Evolutionary conservation across 1,139 yeast species (phyloP).

Genomic region (Scheffersomyces segobiensis): DNA sequence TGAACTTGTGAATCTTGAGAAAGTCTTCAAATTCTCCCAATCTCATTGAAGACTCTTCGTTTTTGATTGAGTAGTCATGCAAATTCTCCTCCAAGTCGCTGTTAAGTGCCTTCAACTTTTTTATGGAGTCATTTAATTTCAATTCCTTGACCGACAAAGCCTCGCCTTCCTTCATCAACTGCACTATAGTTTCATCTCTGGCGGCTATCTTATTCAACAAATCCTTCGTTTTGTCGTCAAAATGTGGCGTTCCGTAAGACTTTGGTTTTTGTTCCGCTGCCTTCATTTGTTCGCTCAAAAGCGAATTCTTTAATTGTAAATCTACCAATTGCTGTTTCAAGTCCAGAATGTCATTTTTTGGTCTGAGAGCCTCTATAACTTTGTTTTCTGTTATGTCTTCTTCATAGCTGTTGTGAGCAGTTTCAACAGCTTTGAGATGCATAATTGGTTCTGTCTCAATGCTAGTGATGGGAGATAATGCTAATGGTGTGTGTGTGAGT

Average conservation of each 20-base stretch:
- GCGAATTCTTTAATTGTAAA: conserved; percentile 4
- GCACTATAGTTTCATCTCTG: conserved; percentile 58
- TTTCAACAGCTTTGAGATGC: not conserved
- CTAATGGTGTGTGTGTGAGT: conserved; percentile 5
- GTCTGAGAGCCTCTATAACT: not conserved
- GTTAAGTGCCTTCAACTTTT: conserved; percentile 57
- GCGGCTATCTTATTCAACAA: conserved; percentile 33
- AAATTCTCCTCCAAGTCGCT: conserved; percentile 40
- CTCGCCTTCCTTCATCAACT: conserved; percentile 76
- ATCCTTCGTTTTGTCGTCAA: conserved; percentile 3
- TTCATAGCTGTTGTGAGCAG: not conserved
- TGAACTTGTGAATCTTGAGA: conserved; percentile 27
- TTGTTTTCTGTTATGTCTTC: not conserved
- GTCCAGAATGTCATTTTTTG: not conserved
- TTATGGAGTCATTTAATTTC: conserved; percentile 65
- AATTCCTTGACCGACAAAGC: conserved; percentile 74
- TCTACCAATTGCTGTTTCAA: conserved; percentile 7
- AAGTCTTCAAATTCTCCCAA: conserved; percentile 37
- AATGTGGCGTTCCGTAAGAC: not conserved
- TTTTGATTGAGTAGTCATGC: conserved; percentile 30
- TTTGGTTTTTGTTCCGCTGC: not conserved
- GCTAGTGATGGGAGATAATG: conserved; percentile 3
- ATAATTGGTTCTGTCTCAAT: conserved; percentile 4
- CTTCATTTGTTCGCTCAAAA: conserved; percentile 3
- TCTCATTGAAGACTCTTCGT: conserved; percentile 28